Percentiles rank a stretch among this genome's conserved stretches.
phyloP scores from a whole-genome alignment of 2,329 filamentous ascomycete species.

The Fusarium sp. region DNA sequence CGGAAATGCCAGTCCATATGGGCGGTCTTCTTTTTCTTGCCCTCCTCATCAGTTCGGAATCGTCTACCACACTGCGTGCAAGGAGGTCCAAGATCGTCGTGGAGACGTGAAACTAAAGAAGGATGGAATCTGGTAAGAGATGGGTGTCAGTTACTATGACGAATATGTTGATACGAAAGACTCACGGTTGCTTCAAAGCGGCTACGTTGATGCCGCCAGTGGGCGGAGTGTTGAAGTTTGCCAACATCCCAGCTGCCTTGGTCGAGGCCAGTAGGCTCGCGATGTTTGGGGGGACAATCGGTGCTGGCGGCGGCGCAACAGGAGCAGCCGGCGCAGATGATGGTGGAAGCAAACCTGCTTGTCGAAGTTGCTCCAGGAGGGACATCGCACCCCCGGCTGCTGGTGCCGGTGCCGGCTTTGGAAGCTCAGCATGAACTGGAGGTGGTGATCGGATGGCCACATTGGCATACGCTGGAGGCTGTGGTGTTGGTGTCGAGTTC shows the following conservation, averaged over 20 bases:
- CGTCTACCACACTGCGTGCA: conserved; percentile 93
- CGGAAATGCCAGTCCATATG: conserved; percentile 99
- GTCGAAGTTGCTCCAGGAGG: conserved; percentile 75
- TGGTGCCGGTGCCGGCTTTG: conserved; percentile 41
- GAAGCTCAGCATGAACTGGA: conserved; percentile 54
- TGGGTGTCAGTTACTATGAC: conserved; percentile 20
- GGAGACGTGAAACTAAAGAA: conserved; percentile 78
- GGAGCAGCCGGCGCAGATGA: conserved; percentile 51
- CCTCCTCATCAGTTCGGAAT: conserved; percentile 81
- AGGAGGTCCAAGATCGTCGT: conserved; percentile 85
- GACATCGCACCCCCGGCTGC: conserved; percentile 63
- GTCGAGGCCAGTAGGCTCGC: conserved; percentile 51
- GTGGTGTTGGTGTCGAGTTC: conserved; percentile 58
- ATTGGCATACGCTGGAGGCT: conserved; percentile 49
- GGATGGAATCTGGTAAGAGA: conserved; percentile 71
- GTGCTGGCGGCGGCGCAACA: conserved; percentile 43
- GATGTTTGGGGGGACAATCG: conserved; percentile 51
- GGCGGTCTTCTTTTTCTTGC: conserved; percentile 85
- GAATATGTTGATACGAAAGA: conserved; percentile 4
- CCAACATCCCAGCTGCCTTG: conserved; percentile 39
- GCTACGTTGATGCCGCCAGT: conserved; percentile 72
- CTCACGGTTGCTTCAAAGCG: conserved; percentile 79
- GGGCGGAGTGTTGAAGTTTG: conserved; percentile 53
- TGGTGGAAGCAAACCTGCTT: conserved; percentile 72
- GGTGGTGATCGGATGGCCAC: conserved; percentile 64